Conservation (phyloP, 2,329 filamentous ascomycete genomes). For the Fusarium sambucinum region DNA sequence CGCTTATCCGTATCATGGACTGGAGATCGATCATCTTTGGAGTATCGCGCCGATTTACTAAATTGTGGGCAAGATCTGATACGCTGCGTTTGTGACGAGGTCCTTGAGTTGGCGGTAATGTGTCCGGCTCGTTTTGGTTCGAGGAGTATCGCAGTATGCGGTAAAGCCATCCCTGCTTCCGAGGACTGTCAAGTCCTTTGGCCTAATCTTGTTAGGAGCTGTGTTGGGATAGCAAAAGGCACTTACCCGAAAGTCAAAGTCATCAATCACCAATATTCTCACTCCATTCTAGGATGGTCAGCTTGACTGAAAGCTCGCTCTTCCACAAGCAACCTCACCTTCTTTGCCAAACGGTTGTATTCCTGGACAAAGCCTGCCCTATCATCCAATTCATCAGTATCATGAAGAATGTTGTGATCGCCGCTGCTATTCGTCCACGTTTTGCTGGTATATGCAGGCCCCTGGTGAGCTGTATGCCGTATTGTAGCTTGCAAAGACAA, state of each 20-base stretch:
- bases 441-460: constrained; percentile 58
- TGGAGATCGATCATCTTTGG: constrained; percentile 65
- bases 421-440: constrained; percentile 71
- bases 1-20: constrained; percentile 72
- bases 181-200: constrained; percentile 37
- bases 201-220: constrained; percentile 37
- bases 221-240: background rate
- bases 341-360: constrained; percentile 71
- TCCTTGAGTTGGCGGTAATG: constrained; percentile 20
- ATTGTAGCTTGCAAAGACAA: constrained; percentile 47
- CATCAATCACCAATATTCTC: constrained; percentile 54
- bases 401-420: constrained; percentile 60
- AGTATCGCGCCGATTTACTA: constrained; percentile 60
- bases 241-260: constrained; percentile 54
- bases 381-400: constrained; percentile 63
- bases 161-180: constrained; percentile 55
- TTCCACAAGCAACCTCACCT: constrained; percentile 55
- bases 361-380: constrained; percentile 64
- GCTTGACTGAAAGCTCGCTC: background rate
- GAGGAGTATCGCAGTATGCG: constrained; percentile 52
- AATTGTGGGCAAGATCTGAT: constrained; percentile 64
- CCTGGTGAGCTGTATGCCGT: constrained; percentile 41
- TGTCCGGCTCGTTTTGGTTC: constrained; percentile 22
- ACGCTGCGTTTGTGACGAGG: constrained; percentile 64
- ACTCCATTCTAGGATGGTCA: constrained; percentile 63